Conservation (phyloP, 345 rosid genomes). For the Citrus sp. region DNA sequence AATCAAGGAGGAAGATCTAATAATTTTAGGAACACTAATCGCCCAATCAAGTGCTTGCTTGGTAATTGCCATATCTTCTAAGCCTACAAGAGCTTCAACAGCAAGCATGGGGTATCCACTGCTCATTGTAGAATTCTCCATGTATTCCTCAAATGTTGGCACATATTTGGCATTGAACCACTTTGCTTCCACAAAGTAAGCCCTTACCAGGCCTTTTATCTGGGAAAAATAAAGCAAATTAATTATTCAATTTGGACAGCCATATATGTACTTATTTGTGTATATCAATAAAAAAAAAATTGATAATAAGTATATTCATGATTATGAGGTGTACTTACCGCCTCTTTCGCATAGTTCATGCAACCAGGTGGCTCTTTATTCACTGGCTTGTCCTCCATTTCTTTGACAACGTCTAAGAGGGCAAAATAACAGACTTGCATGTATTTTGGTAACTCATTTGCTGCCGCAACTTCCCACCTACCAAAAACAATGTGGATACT, state of each 20-base stretch:
- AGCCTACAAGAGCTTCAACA: background rate
- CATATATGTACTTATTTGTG: too few species aligned
- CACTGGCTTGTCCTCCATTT: background rate
- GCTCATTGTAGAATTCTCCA: background rate
- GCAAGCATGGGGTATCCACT: slow-evolving; percentile 9
- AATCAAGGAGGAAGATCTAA: background rate
- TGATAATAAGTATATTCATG: background rate
- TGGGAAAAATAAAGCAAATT: background rate
- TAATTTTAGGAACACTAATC: background rate
- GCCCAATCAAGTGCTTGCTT: slow-evolving; percentile 2
- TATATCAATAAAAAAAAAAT: background rate
- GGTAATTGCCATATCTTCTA: background rate
- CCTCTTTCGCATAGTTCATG: background rate
- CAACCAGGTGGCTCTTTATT: background rate
- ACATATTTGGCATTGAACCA: background rate
- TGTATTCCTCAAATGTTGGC: slow-evolving; percentile 2
- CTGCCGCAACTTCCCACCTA: slow-evolving; percentile 3
- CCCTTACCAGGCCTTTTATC: background rate
- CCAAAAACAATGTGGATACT: background rate
- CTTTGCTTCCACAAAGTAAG: slow-evolving; percentile 7
- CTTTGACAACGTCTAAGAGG: background rate
- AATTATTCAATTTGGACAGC: background rate
- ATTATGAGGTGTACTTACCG: background rate
- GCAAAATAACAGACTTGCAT: background rate
- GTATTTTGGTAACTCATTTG: background rate